Base-by-base conservation (phyloP, 2,329 filamentous ascomycete species). In the Dothistroma septosporum region DNA sequence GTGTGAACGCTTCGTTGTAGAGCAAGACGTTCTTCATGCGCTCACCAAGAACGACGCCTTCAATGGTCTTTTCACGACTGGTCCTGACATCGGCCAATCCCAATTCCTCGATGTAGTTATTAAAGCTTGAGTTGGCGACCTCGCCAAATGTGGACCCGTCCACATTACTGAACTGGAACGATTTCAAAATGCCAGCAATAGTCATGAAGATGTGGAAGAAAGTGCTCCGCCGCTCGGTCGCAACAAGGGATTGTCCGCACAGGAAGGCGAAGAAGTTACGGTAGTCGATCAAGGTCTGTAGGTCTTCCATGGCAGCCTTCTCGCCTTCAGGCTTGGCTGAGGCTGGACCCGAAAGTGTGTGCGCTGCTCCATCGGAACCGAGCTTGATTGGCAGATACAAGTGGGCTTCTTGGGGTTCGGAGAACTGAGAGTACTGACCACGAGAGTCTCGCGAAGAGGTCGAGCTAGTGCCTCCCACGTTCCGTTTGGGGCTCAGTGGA, bases 1-100 rank as follows among this genome's bases (percentile, higher is more conserved):
- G 94, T 5, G 92, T 87, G 70, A 97, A 97, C 0, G 91, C 91
- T 75, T 97, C 92, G 61, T 90, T 91, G 76, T 96, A 97, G 2
- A 99, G 82, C 8, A 87, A 83, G 69, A 88, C 85, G 53, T 85
- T 96, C 60, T 87, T 87, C 86, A 97, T 90, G 41, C 85, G 85
- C 76, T 99, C 93, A 59, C 90, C 92, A 11, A 99, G 80, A n/a
- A 97, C 83, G 52, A 97, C 82, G 0, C 88, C 90, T 75, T 97
- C 91, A 24, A 97, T 81, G 0, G 90, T 96, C 80, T 94, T 95
- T 72, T 96, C 91, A 28, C 88, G 84, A 72, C 90, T 96, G 61
- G 84, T 79, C 58, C 92, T 83, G 52, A 96, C 88, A 75, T 97
- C 93, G 2, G 85, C 88, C 33, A 97, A 78, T 21, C 81, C 82